These are phyloP conservation scores for Cicer cuneatum DNA, from an alignment of 306 rosid genomes.

Conservation along the genomic window DNA sequence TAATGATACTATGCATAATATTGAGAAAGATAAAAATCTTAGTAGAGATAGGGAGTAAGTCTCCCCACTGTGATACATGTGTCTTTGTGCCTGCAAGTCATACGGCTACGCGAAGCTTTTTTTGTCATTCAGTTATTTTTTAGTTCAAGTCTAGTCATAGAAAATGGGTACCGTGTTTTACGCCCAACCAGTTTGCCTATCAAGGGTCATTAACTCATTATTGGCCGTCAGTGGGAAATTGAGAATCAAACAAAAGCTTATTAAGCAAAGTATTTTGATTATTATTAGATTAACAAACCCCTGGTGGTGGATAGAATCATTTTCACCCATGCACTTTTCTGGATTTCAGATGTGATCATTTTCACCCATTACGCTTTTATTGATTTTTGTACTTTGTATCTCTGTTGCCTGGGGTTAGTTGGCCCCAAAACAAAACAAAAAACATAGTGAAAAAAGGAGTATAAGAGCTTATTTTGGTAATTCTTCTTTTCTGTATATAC, in stretches of 20 bases:
- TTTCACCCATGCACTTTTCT: neutral
- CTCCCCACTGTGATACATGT: no score
- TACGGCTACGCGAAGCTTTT: neutral
- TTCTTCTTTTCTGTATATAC: constrained; percentile 6
- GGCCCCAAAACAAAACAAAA: constrained; percentile 1
- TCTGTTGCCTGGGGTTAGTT: constrained; percentile 2
- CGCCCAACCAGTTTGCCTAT: neutral
- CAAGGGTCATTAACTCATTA: neutral
- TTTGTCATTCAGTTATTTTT: neutral
- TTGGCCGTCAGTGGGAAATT: constrained; percentile 24
- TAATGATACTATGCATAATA: no score
- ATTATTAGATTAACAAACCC: neutral
- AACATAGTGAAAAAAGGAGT: neutral
- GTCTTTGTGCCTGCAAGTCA: neutral
- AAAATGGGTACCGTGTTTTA: neutral
- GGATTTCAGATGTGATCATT: neutral
- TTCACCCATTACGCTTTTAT: neutral
- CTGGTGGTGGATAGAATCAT: neutral
- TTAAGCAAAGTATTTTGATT: neutral
- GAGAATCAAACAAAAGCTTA: neutral
- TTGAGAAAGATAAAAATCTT: no score
- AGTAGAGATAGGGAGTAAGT: no score
- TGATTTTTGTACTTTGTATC: neutral
- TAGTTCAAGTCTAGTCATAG: neutral
- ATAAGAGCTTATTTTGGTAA: constrained; percentile 1